Base-by-base conservation (phyloP, 169 alveolate genomes). In the Plasmodium blacklocki region DNA sequence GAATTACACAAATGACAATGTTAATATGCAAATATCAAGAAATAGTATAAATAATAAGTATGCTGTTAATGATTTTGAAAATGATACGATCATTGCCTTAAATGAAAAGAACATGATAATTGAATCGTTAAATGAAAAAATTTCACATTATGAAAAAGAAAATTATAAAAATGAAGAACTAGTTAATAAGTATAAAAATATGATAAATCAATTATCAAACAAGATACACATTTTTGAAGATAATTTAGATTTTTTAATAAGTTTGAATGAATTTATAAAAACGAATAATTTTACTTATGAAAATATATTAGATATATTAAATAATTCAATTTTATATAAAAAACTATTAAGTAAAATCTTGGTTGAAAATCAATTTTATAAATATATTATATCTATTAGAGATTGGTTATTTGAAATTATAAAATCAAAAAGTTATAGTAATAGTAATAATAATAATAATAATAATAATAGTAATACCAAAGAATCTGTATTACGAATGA, bases 201-300 rank as follows among this genome's bases (percentile, higher is more conserved):
- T 23, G 9, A 58, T 80, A 12, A 67, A 80, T 26, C 15, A 80
- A 29, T 19, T 80, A 18, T 80, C 83, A 62, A 32, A 56, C 12
- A 80, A 80, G 59, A 49, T 80, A 15, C 80, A 68, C 54, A 68
- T 80, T 54, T 80, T 80, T 68, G 90, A 80, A 80, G 76, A 70
- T 23, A 80, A 80, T 43, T 23, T 80, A 62, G 74, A 68, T 12
- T 80, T 80, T 59, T 73, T 80, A n/a, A 11, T 80, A 15, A 26
- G 19, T 12, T 32, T 80, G 63, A 80, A 80, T 63, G 73, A 80
- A 47, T 68, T 54, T 39, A 72, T 80, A 56, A 67, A 68, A 18
- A 83, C 68, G 15, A 80, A 80, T 39, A n/a, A 80, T 60, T 67
- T 21, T 29, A 56, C 85, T 15, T 70, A 80, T 60, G 74, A 80